These are phyloP conservation scores for Pharnaceum exiguum DNA, from an alignment of 148 eudicot species.

Conservation along the genomic window DNA sequence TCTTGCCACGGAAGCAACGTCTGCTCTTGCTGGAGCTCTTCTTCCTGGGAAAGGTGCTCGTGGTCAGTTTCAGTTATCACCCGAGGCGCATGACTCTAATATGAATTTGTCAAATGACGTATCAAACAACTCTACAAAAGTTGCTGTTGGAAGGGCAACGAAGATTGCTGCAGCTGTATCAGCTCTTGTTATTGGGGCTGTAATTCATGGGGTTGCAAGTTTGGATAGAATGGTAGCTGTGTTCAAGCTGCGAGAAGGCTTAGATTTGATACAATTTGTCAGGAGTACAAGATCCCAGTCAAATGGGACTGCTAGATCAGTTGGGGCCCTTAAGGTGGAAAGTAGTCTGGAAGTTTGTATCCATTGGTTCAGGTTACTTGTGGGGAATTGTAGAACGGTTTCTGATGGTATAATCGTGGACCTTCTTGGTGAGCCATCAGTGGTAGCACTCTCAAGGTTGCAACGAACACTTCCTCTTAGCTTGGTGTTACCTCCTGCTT, in stretches of 20 bases:
- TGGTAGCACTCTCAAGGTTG: slow-evolving; percentile 85
- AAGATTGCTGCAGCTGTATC: slow-evolving; percentile 79
- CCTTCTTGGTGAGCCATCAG: slow-evolving; percentile 89
- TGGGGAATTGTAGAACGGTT: slow-evolving; percentile 88
- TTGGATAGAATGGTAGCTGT: slow-evolving; percentile 90
- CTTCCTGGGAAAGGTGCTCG: slow-evolving; percentile 66
- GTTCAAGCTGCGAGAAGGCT: slow-evolving; percentile 80
- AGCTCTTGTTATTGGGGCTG: slow-evolving; percentile 76
- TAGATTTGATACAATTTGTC: slow-evolving; percentile 71
- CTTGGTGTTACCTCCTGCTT: slow-evolving; percentile 84
- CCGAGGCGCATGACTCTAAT: slow-evolving; percentile 57
- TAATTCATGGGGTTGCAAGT: slow-evolving; percentile 88
- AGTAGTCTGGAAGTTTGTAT: slow-evolving; percentile 72
- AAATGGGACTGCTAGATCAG: slow-evolving; percentile 80
- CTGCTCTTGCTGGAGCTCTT: slow-evolving; percentile 69
- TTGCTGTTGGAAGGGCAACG: slow-evolving; percentile 55
- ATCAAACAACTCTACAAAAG: slow-evolving; percentile 46
- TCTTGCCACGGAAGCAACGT: slow-evolving; percentile 84
- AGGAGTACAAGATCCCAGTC: slow-evolving; percentile 67
- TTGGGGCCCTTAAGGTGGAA: slow-evolving; percentile 58
- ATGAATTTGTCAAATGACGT: slow-evolving; percentile 45
- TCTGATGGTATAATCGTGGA: slow-evolving; percentile 84
- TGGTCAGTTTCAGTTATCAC: slow-evolving; percentile 62
- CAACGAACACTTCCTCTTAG: slow-evolving; percentile 77
- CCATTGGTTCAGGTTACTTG: slow-evolving; percentile 93